These are phyloP conservation scores for Daldinia bambusicola DNA, from an alignment of 495 filamentous ascomycete species.

Conservation along the genomic window DNA sequence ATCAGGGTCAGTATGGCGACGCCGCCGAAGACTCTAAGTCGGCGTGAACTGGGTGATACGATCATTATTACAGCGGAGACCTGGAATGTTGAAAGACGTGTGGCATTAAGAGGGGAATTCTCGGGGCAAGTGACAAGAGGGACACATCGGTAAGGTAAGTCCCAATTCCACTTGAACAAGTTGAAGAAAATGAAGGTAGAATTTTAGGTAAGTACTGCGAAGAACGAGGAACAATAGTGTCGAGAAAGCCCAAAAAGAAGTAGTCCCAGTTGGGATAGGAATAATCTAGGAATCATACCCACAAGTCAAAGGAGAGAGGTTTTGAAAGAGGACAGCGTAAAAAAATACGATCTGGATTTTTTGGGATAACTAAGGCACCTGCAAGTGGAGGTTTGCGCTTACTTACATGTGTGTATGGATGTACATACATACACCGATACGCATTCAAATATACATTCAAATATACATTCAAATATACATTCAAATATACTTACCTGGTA, in stretches of 20 bases:
- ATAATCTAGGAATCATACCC: slow-evolving; percentile 16
- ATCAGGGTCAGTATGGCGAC: slow-evolving; percentile 35
- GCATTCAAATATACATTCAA: too few species aligned
- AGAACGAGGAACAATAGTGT: slow-evolving; percentile 2
- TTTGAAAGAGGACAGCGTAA: not conserved
- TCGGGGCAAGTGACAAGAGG: slow-evolving; percentile 7
- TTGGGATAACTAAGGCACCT: not conserved
- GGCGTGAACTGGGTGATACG: slow-evolving; percentile 42
- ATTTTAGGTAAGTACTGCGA: slow-evolving; percentile 9
- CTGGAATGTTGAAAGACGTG: not conserved
- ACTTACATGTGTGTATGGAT: slow-evolving; percentile 1
- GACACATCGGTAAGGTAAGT: slow-evolving; percentile 18
- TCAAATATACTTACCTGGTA: not conserved
- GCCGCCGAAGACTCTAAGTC: slow-evolving; percentile 38
- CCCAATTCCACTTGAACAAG: not conserved
- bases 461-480: not conserved
- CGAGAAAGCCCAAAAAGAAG: slow-evolving; percentile 13
- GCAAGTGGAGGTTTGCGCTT: slow-evolving; percentile 24
- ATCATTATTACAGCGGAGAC: slow-evolving; percentile 37
- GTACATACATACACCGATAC: too few species aligned
- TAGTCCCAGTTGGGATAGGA: slow-evolving; percentile 27
- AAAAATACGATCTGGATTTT: slow-evolving; percentile 2
- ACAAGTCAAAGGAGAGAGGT: slow-evolving; percentile 15
- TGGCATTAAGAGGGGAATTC: slow-evolving; percentile 26
- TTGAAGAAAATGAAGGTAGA: not conserved